These are phyloP conservation scores for Piper betle DNA, from an alignment of 164 flowering plant genomes.

Conservation along the genomic window DNA sequence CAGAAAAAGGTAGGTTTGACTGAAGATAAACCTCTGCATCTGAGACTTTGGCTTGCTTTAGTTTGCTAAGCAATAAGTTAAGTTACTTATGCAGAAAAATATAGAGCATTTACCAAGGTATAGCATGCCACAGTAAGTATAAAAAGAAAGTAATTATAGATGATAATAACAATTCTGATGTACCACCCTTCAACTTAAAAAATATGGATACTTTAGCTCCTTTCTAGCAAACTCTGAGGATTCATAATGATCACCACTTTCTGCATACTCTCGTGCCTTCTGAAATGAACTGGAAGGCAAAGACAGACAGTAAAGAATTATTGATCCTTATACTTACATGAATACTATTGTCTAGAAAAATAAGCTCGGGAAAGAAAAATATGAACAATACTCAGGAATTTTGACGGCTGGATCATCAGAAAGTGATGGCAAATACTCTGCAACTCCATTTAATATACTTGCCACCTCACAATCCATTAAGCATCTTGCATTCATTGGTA, in stretches of 20 bases:
- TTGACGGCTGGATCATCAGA: slow-evolving; percentile 69
- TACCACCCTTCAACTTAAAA: neutral
- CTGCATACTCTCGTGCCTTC: slow-evolving; percentile 57
- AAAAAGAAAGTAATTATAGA: neutral
- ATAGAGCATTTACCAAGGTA: slow-evolving; percentile 1
- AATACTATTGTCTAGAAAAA: slow-evolving; percentile 3
- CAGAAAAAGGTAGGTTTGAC: neutral
- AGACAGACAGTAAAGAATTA: neutral
- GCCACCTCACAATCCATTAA: slow-evolving; percentile 88
- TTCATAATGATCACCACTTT: slow-evolving; percentile 27
- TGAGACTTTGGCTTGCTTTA: slow-evolving; percentile 45
- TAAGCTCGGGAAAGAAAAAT: neutral
- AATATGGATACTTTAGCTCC: slow-evolving; percentile 72
- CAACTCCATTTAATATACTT: slow-evolving; percentile 49
- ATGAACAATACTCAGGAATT: slow-evolving; percentile 47
- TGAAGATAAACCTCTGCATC: slow-evolving; percentile 55
- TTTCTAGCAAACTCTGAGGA: slow-evolving; percentile 35
- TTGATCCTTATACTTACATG: neutral
- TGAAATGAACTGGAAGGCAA: slow-evolving; percentile 55
- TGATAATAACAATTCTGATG: neutral
- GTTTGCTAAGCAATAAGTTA: slow-evolving; percentile 48
- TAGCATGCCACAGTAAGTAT: neutral
- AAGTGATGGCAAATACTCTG: slow-evolving; percentile 51
- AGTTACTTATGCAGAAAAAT: slow-evolving; percentile 14
- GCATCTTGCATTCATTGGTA: slow-evolving; percentile 55